Percentiles rank a stretch among this genome's conserved stretches.
These are phyloP conservation scores for Aspergillus sp. DNA, from an alignment of 2,329 filamentous ascomycete species.

Conservation along the genomic window DNA sequence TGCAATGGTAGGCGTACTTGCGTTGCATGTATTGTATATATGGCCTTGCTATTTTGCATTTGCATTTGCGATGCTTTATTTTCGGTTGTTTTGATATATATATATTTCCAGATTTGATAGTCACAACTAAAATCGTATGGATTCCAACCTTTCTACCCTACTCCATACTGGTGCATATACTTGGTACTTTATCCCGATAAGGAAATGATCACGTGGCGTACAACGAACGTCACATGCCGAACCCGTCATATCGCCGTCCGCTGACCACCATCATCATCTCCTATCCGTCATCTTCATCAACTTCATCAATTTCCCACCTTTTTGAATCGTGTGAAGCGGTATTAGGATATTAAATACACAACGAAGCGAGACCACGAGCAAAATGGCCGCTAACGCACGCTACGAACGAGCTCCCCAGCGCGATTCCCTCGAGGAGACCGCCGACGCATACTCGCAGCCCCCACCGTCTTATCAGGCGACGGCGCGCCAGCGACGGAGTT, in stretches of 20 bases:
- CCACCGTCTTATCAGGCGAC: slow-evolving; percentile 72
- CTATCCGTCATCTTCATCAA: background rate
- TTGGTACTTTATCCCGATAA: background rate
- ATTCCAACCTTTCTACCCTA: too few species aligned
- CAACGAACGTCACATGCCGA: background rate
- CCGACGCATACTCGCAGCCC: slow-evolving; percentile 56
- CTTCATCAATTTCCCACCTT: background rate
- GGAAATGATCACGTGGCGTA: background rate
- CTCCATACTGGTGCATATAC: background rate
- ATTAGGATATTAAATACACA: too few species aligned
- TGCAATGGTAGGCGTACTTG: background rate
- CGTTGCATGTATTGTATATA: background rate
- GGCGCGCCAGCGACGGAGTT: slow-evolving; percentile 33
- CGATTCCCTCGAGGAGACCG: slow-evolving; percentile 69
- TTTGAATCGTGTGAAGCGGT: background rate
- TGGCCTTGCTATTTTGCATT: background rate
- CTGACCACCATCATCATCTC: background rate
- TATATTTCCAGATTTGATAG: too few species aligned
- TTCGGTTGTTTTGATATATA: too few species aligned
- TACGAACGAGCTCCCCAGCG: slow-evolving; percentile 77
- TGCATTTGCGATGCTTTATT: too few species aligned
- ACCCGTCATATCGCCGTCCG: background rate
- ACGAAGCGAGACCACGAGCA: background rate
- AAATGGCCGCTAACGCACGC: slow-evolving; percentile 68
- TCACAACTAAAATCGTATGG: too few species aligned